These are phyloP conservation scores for Oenanthe javanica DNA, from an alignment of 140 eudicot species.

Conservation along the genomic window DNA sequence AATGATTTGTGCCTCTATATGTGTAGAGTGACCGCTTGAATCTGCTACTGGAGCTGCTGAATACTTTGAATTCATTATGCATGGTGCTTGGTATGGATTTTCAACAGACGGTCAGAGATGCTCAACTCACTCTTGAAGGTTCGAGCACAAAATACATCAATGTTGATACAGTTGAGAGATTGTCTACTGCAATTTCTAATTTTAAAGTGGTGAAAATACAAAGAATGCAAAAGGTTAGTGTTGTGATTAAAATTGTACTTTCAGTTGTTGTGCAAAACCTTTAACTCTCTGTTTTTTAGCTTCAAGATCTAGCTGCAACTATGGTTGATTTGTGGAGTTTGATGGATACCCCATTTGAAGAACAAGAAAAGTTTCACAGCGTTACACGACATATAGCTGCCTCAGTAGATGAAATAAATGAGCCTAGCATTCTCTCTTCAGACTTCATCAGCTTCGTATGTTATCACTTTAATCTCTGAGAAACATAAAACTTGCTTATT, in stretches of 20 bases:
- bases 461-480: conserved; percentile 6
- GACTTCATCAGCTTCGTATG: conserved; percentile 44
- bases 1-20: background rate
- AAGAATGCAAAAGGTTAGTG: conserved; percentile 46
- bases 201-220: conserved; percentile 43
- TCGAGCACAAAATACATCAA: conserved; percentile 33
- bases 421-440: conserved; percentile 46
- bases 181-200: conserved; percentile 31
- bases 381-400: conserved; percentile 52
- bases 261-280: background rate
- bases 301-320: conserved; percentile 72
- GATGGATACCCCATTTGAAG: conserved; percentile 70
- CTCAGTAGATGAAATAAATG: conserved; percentile 53
- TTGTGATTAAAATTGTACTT: background rate
- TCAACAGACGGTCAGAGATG: conserved; percentile 26
- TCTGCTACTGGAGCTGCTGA: conserved; percentile 45
- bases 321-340: conserved; percentile 73
- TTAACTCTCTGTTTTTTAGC: conserved; percentile 34
- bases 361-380: conserved; percentile 51
- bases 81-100: conserved; percentile 65
- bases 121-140: conserved; percentile 50
- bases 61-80: conserved; percentile 35
- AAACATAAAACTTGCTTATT: background rate
- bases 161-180: conserved; percentile 33
- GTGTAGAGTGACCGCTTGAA: conserved; percentile 56